phyloP scores from a whole-genome alignment of 257 asterid genomes.

The Leonotis leonurus region DNA sequence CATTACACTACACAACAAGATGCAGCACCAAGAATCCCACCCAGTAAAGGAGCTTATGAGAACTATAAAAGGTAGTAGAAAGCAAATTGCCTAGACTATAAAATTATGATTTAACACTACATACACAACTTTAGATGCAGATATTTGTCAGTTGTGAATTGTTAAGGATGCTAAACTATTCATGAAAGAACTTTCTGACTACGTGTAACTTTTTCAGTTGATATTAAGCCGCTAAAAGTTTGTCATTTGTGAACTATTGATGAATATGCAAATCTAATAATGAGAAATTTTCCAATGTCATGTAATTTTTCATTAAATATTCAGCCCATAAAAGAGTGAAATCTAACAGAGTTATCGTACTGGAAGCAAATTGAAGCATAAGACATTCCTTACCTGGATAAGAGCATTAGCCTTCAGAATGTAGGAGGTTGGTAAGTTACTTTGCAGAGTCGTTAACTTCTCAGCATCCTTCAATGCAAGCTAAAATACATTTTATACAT shows the following conservation, averaged over 20 bases:
- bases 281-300: neutral
- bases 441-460: constrained; percentile 54
- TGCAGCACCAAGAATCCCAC: constrained; percentile 10
- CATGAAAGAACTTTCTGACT: no score
- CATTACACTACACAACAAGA: constrained; percentile 3
- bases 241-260: neutral
- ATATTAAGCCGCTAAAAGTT: no score
- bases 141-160: no score
- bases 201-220: no score
- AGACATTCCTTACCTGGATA: constrained; percentile 57
- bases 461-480: constrained; percentile 94
- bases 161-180: no score
- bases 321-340: constrained; percentile 1
- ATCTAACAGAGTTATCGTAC: neutral
- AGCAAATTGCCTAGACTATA: neutral
- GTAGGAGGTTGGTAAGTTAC: constrained; percentile 38
- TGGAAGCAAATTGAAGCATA: constrained; percentile 1
- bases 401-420: constrained; percentile 88
- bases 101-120: neutral
- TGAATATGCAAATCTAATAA: neutral
- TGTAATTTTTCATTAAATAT: neutral
- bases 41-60: neutral
- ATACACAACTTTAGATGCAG: neutral
- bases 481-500: constrained; percentile 31
- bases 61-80: constrained; percentile 1